Conservation (phyloP, 164 flowering plant genomes). For the Tinospora cordifolia region DNA sequence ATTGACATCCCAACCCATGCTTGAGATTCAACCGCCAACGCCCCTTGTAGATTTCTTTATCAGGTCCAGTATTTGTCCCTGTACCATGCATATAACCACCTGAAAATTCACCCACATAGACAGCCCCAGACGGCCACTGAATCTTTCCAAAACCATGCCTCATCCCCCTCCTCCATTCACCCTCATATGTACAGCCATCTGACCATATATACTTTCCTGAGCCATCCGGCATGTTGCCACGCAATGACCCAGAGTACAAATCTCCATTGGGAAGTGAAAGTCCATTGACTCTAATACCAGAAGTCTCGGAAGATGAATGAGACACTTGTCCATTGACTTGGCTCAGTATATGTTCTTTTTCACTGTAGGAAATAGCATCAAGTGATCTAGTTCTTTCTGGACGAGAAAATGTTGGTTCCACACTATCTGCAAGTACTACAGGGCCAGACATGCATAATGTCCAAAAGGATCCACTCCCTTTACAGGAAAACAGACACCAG, state of each 20-base stretch:
- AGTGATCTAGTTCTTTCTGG: constrained; percentile 60
- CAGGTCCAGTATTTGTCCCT: constrained; percentile 56
- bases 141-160: constrained; percentile 71
- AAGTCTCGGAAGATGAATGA: constrained; percentile 34
- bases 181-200: constrained; percentile 76
- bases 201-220: constrained; percentile 77
- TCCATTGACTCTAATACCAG: constrained; percentile 56
- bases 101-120: constrained; percentile 86
- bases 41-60: constrained; percentile 57
- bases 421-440: constrained; percentile 46
- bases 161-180: constrained; percentile 95
- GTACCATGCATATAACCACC: constrained; percentile 86
- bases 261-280: constrained; percentile 67
- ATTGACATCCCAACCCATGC: constrained; percentile 84
- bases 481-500: background rate
- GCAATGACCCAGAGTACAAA: constrained; percentile 65
- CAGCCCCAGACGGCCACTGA: constrained; percentile 69
- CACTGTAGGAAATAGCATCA: constrained; percentile 29
- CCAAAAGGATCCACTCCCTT: constrained; percentile 26
- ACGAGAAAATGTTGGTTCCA: constrained; percentile 33
- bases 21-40: constrained; percentile 83
- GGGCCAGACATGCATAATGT: constrained; percentile 93
- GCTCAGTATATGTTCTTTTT: constrained; percentile 21
- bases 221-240: constrained; percentile 76
- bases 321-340: constrained; percentile 42